Evolutionary conservation across 2,329 filamentous ascomycete genomes (phyloP).

Genomic region (Aspergillus pseudonomiae): DNA sequence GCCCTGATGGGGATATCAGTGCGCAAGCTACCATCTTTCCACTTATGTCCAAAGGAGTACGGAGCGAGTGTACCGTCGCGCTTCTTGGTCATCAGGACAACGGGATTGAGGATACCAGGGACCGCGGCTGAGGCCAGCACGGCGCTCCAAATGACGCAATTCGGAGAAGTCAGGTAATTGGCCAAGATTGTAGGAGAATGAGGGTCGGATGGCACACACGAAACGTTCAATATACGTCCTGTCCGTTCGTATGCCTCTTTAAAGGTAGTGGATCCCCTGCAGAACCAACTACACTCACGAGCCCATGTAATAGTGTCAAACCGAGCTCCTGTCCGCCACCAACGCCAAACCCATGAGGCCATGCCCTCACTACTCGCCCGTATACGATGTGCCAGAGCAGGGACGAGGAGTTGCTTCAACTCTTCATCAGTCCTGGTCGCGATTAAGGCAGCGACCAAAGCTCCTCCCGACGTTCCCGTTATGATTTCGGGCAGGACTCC

Average conservation of each 20-base stretch:
- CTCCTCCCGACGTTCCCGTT: constrained; percentile 92
- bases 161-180: constrained; percentile 92
- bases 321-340: constrained; percentile 89
- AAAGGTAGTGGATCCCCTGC: constrained; percentile 88
- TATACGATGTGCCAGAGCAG: constrained; percentile 81
- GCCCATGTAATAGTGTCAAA: constrained; percentile 97
- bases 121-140: constrained; percentile 94
- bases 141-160: constrained; percentile 98
- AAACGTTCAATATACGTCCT: constrained; percentile 91
- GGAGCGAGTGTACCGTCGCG: constrained; percentile 75
- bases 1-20: constrained; percentile 96
- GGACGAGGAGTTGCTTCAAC: constrained; percentile 79
- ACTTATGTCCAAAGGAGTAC: constrained; percentile 97
- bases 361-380: constrained; percentile 81
- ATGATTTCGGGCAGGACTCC: constrained; percentile 88
- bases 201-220: constrained; percentile 92
- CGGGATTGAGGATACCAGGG: constrained; percentile 92
- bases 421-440: constrained; percentile 92
- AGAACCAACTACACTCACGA: constrained; percentile 82
- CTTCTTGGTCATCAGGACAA: constrained; percentile 88
- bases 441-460: constrained; percentile 82
- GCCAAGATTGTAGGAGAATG: constrained; percentile 90
- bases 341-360: constrained; percentile 75
- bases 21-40: constrained; percentile 93
- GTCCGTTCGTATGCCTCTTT: constrained; percentile 92